phyloP scores from a whole-genome alignment of 495 filamentous ascomycete genomes.

The Daldinia caldariorum region DNA sequence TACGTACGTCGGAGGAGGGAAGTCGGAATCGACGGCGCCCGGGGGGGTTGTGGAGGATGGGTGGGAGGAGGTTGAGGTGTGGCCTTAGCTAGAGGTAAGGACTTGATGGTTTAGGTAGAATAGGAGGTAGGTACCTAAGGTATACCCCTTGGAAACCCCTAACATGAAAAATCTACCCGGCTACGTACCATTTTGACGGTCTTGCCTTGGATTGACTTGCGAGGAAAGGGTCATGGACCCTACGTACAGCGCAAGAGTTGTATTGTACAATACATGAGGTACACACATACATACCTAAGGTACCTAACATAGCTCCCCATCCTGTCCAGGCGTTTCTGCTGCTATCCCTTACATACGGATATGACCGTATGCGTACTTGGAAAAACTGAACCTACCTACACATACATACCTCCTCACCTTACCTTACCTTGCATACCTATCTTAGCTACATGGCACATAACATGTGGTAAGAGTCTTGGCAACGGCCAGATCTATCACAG shows the following conservation, averaged over 20 bases:
- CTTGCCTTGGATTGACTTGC: neutral
- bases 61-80: slow-evolving; percentile 84
- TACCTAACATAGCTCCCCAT: neutral
- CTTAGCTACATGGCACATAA: neutral
- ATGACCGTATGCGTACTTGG: neutral
- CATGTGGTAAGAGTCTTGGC: slow-evolving; percentile 2
- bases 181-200: neutral
- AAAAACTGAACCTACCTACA: neutral
- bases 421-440: too few relatives aligned
- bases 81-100: slow-evolving; percentile 66
- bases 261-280: neutral
- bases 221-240: neutral
- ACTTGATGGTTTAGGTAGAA: neutral
- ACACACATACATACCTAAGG: too few relatives aligned
- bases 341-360: neutral
- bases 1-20: slow-evolving; percentile 61
- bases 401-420: neutral
- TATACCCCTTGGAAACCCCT: neutral
- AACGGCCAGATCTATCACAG: neutral
- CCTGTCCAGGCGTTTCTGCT: neutral
- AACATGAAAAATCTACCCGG: neutral
- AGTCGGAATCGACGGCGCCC: slow-evolving; percentile 36
- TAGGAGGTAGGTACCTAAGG: too few relatives aligned
- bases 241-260: neutral
- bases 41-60: slow-evolving; percentile 58